phyloP scores from a whole-genome alignment of 495 filamentous ascomycete species.

The Bombardia bombarda region DNA sequence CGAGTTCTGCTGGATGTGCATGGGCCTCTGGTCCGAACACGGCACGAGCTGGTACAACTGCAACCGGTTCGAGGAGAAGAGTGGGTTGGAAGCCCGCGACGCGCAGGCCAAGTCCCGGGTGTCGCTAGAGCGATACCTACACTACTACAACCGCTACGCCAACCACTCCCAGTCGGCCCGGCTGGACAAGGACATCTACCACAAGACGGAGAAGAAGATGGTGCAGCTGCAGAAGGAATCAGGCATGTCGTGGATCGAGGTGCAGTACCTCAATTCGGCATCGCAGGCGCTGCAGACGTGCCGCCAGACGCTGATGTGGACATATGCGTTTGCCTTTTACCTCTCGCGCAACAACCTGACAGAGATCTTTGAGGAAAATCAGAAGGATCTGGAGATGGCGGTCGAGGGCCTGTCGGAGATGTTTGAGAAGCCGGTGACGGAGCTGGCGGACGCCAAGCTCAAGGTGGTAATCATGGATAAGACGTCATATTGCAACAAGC shows the following conservation, averaged over 20 bases:
- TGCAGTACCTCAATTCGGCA: constrained; percentile 88
- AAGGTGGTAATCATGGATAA: constrained; percentile 99
- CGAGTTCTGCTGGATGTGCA: constrained; percentile 99
- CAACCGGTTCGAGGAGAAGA: constrained; percentile 94
- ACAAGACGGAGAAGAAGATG: constrained; percentile 99
- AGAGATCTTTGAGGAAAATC: constrained; percentile 97
- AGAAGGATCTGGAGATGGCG: constrained; percentile 94
- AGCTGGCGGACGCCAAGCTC: constrained; percentile 61
- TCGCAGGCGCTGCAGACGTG: constrained; percentile 93
- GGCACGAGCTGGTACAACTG: constrained; percentile 99
- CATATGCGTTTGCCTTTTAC: constrained; percentile 97
- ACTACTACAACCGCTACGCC: constrained; percentile 98
- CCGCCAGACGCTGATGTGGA: constrained; percentile 97
- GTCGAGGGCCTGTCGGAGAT: constrained; percentile 93
- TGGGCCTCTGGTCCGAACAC: constrained; percentile 97
- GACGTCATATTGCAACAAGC: constrained; percentile 90
- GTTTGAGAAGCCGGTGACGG: constrained; percentile 89
- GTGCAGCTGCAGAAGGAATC: constrained; percentile 84
- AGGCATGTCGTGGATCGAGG: constrained; percentile 97
- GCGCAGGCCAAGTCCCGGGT: constrained; percentile 84
- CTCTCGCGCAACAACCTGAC: constrained; percentile 90
- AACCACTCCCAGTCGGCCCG: constrained; percentile 98
- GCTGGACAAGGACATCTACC: constrained; percentile 89
- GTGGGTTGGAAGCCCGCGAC: constrained; percentile 78
- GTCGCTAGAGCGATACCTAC: constrained; percentile 85